Evolutionary conservation across 1,284 basidiomycete species (phyloP), one percentile per base, ranked within the genome.

Genomic region (Trichosporon sp.): DNA sequence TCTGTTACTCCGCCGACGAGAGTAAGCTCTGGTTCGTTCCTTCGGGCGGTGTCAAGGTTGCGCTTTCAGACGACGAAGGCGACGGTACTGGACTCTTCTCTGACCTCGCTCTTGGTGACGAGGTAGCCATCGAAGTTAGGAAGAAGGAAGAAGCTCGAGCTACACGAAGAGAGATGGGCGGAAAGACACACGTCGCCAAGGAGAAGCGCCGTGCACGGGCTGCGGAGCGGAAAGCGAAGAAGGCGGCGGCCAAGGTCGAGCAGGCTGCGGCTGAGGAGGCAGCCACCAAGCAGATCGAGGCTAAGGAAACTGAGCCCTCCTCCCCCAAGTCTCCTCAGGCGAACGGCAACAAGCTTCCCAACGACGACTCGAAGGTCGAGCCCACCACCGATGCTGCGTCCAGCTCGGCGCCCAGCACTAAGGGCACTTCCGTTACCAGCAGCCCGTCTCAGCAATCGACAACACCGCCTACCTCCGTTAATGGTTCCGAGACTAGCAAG

Each of bases 1-100:
- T 84, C 66, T 81, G 80, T 71, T 84, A 82, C 70, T 75, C 79
- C 0, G 82, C 80, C 5, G 82, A 84, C 69, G 82, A 84, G 71
- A 76, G 75, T 32, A 84, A 84, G 73, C 70, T 85, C 51, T 83
- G 83, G 81, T 84, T 83, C 70, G 72, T 76, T 2, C 80, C 81
- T 10, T 68, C 35, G 0, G 68, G 66, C 16, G 38, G 56, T n/a
- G 16, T 19, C 59, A 40, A 54, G 35, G 35, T 56, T 14, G 32
- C 67, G 16, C 21, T 68, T 38, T 21, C 70, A n/a, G 66, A 43
- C 51, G 70, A 73, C 61, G 70, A 73, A 63, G 72, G 69, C 21
- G 72, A 73, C 70, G 68, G 68, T 12, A 65, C 37, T 10, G 51
- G 37, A n/a, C 65, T 51, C 11, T 68, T 73, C 12, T 70, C 69